Evolutionary conservation across 1,284 basidiomycete species (phyloP), one percentile per base, ranked within the genome.

Genomic region (Tilletiopsis washingtonensis): DNA sequence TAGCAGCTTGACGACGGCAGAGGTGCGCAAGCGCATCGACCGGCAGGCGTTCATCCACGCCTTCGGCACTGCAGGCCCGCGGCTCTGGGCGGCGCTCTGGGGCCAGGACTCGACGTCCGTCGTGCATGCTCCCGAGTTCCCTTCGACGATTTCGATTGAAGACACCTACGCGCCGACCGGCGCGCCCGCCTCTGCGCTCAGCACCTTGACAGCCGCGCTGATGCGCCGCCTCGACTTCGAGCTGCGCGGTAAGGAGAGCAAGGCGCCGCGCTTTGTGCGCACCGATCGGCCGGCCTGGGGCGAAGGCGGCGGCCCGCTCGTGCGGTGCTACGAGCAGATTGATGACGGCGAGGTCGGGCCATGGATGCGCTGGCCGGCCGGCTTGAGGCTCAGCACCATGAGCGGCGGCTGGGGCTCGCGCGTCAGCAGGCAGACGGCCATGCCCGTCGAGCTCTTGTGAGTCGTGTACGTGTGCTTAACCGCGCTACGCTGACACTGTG

Each of bases 111-210:
- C 51, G 1, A 64, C 69, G 32, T 62, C 71, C 1, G 74, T 75
- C 21, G 44, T 60, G 2, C 60, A 68, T 3, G 64, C 71, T 1
- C 67, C 73, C 0, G 67, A 67, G 23, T 74, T 61, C 41, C 73
- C 74, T 2, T 49, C 57, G 0, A 73, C 74, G 47, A 69, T 75
- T 32, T 66, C 64, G 24, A 67, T 74, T 19, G 74, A 75, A 45
- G 74, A 75, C 47, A 69, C 67, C 2, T 71, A 60, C 20, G 39
- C 65, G 7, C 45, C 54, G 1, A 57, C 50, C 14, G 36, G 53
- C 4, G 51, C 54, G 5, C 55, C 60, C 5, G 52, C 61, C 12
- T 25, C 26, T 9, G 54, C 68, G 43, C 54, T 67, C 34, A 1
- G 40, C 3, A 40, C 50, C 11, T 53, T 70, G 2, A 51, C 56